Evolutionary conservation across 225 moss, liverwort and hornwort species (phyloP), one percentile per base, ranked within the genome.

Genomic region (Pseudoscleropodium purum): DNA sequence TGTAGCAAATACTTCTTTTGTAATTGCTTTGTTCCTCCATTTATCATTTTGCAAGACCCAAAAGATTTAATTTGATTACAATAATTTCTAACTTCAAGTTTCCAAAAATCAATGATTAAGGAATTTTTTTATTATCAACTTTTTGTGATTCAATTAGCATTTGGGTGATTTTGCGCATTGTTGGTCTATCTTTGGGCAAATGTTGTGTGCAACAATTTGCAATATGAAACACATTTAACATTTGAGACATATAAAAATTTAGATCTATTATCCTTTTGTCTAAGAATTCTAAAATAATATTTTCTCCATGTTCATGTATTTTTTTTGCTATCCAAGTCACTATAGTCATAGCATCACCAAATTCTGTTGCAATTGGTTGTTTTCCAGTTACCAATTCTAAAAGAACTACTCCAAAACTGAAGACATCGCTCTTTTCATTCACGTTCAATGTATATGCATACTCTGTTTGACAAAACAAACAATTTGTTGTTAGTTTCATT

Each of bases 401-500:
- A 75, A 96, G 90, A 11, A 96, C 94, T 18, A 95, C 93, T 20
- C 96, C 96, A 90, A 96, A 96, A 79, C 94, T 96, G 1, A 93
- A 96, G 1, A 96, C 59, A 8, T 96, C 96, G 11, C 95, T 96
- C 68, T 96, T 96, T 85, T 96, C 96, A 86, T 95, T 91, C 41
- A 96, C 92, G 26, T 95, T 93, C 51, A 94, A 69, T 41, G 95
- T 96, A 10, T 94, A 96, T 25, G 94, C 93, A 85, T 96, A 96
- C 75, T 95, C 94, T 94, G 92, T 89, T 86, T 20, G 4, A 47
- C n/a, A 81, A 5, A 29, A 49, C 13, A 85, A 78, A 70, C 8
- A 20, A 76, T 25, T 4, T 3, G 41, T 30, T 30, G 73, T 90
- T 45, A 89, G 68, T 79, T 84, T 65, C 4, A 52, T 24, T 6